Conservation (phyloP, 73 alveolate species). For the Strombidium stylifer region DNA sequence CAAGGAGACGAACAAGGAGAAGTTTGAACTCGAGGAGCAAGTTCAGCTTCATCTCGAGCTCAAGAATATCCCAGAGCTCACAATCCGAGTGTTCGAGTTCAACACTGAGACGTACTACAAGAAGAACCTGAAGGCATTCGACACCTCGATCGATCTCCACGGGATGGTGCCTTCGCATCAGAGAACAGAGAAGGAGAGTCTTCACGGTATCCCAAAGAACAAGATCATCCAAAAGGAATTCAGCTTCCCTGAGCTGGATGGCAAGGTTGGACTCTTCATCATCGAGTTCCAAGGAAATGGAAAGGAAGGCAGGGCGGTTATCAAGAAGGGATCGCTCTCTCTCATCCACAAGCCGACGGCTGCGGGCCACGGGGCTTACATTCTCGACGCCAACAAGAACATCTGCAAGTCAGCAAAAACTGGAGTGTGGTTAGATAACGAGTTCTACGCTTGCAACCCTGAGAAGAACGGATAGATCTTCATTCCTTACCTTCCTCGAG, state of each 20-base stretch:
- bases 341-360: constrained; percentile 61
- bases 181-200: constrained; percentile 28
- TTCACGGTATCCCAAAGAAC: constrained; percentile 46
- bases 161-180: constrained; percentile 41
- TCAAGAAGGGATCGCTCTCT: constrained; percentile 80
- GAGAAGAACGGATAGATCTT: constrained; percentile 70
- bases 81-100: constrained; percentile 37
- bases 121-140: constrained; percentile 19
- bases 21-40: constrained; percentile 54
- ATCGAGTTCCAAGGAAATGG: constrained; percentile 86
- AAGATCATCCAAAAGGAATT: constrained; percentile 44
- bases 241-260: constrained; percentile 58
- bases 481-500: constrained; percentile 85
- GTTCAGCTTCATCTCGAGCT: constrained; percentile 20
- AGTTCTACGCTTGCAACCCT: constrained; percentile 51
- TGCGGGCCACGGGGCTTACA: constrained; percentile 73
- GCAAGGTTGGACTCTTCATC: constrained; percentile 74
- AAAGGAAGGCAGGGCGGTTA: constrained; percentile 75
- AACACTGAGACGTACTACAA: constrained; percentile 33
- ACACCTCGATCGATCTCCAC: constrained; percentile 35
- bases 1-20: constrained; percentile 61
- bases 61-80: constrained; percentile 1
- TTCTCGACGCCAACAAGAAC: constrained; percentile 73
- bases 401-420: constrained; percentile 68
- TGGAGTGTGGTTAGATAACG: constrained; percentile 70